Evolutionary conservation across 306 rosid genomes (phyloP), one percentile per base, ranked within the genome.

Genomic region (Casuarina glauca): DNA sequence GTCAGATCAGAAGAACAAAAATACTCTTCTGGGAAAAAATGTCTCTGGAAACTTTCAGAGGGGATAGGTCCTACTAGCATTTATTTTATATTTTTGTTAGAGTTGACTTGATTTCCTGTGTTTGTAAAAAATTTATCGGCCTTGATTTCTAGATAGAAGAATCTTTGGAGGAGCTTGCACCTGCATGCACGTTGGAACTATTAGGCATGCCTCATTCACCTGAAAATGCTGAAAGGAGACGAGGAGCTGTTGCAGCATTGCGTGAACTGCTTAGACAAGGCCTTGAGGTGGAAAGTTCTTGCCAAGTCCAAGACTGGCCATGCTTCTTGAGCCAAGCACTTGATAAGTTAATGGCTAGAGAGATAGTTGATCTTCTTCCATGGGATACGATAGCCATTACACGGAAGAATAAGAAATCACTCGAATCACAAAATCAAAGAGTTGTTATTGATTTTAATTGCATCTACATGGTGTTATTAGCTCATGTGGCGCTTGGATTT

Each of bases 131-230:
- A 26, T 50, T 26, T 72, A 69, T 63, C 86, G 70, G 78, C 42
- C 69, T 50, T 82, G 76, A 41, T 82, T 81, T 85, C 72, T 77
- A 96, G 98, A 91, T 96, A 74, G 99, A 96, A 91, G 96, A 91
- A 87, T 96, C 98, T 80, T 91, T 96, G 81, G 99, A 96, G 88
- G 99, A 91, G 82, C 98, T 96, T 72, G 98, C 99, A 49, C 98
- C 98, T 66, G 94, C 98, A 73, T 96, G 99, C 87, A 91, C 97
- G 43, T 83, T 96, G 86, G 99, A 96, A 84, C 78, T 93, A 79
- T 75, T 96, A 83, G 90, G 89, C 83, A 79, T 96, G 88, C 83
- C 96, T 72, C 90, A 81, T 70, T 76, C 81, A 74, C 90, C 90
- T 76, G 93, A 84, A 83, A 87, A 89, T 85, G 86, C 87, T 75